phyloP scores from a whole-genome alignment of 768 basidiomycete genomes.

The Termitomyces sp. region DNA sequence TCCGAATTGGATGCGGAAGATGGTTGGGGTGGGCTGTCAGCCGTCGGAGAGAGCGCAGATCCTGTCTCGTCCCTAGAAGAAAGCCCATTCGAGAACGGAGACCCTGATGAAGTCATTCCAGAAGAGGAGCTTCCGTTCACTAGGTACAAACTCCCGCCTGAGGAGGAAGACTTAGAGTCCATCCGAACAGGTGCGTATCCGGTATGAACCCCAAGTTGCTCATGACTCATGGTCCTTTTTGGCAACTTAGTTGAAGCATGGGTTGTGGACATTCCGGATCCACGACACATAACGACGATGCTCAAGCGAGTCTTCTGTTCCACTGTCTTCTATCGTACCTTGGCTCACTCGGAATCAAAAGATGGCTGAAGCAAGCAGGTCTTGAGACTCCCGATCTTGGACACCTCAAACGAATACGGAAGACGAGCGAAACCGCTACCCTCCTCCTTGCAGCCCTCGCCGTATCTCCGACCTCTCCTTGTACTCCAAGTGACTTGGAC shows the following conservation, averaged over 20 bases:
- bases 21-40: conserved; percentile 41
- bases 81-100: conserved; percentile 29
- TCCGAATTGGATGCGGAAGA: conserved; percentile 26
- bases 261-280: conserved; percentile 71
- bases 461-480: conserved; percentile 34
- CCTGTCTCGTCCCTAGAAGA: conserved; percentile 2
- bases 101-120: conserved; percentile 42
- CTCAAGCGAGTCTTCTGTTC: conserved; percentile 44
- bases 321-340: not conserved
- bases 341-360: conserved; percentile 20
- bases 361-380: conserved; percentile 64
- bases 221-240: not conserved
- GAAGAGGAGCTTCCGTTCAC: conserved; percentile 65
- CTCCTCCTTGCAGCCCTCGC: conserved; percentile 56
- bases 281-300: conserved; percentile 51
- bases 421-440: conserved; percentile 37
- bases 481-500: conserved; percentile 43
- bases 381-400: conserved; percentile 58
- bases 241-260: conserved; percentile 57
- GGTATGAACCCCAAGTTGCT: not conserved
- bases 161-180: conserved; percentile 55
- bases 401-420: conserved; percentile 77
- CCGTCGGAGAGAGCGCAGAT: conserved; percentile 18
- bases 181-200: conserved; percentile 49
- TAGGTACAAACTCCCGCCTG: conserved; percentile 53